Conservation (phyloP, 768 basidiomycete species). For the Suillus paluster region DNA sequence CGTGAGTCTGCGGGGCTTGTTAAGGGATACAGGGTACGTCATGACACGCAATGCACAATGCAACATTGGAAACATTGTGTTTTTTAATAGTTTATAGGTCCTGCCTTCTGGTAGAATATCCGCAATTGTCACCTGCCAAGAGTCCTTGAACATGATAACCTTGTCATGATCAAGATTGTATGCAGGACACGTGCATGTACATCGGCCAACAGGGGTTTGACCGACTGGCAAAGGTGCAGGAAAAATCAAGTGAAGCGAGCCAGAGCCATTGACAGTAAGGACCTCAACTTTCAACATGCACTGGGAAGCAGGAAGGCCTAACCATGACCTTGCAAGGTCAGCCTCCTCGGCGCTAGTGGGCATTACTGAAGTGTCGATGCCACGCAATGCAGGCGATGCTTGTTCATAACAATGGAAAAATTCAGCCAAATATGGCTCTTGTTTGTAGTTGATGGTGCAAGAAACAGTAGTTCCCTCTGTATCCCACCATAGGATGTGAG, state of each 20-base stretch:
- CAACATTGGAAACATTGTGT: slow-evolving; percentile 26
- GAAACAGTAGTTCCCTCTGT: too few relatives aligned
- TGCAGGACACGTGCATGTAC: not conserved
- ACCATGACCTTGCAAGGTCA: slow-evolving; percentile 5
- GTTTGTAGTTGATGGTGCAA: too few relatives aligned
- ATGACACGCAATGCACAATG: slow-evolving; percentile 15
- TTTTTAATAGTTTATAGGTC: slow-evolving; percentile 24
- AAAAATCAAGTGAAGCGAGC: not conserved
- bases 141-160: not conserved
- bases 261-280: not conserved
- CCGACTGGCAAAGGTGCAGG: not conserved
- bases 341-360: too few relatives aligned
- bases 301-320: not conserved
- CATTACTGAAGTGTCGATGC: too few relatives aligned
- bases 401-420: too few relatives aligned
- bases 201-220: not conserved
- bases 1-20: not conserved
- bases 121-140: not conserved
- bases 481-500: too few relatives aligned
- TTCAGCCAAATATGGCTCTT: too few relatives aligned
- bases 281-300: not conserved
- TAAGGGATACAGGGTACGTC: not conserved
- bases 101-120: slow-evolving; percentile 25
- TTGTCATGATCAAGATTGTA: not conserved
- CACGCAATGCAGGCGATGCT: too few relatives aligned